A percentile compares a stretch with the other conserved stretches of the same genome.
phyloP scores from a whole-genome alignment of 106 monocot species.

The Allium sativum region DNA sequence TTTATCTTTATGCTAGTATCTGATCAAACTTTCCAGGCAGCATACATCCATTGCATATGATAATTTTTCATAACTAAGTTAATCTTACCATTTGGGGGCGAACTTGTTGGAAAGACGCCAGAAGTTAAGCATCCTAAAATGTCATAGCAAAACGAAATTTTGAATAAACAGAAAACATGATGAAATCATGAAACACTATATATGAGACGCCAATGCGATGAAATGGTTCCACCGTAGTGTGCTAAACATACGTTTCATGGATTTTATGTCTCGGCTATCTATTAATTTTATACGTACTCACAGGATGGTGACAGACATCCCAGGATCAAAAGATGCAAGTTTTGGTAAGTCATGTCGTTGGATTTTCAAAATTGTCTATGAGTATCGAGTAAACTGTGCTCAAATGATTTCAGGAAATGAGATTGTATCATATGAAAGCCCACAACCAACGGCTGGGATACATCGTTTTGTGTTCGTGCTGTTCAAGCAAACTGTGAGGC shows the following conservation, averaged over 20 bases:
- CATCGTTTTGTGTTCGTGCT: conserved; percentile 34
- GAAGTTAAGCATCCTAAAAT: no score
- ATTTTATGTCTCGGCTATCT: no score
- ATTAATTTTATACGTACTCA: not conserved
- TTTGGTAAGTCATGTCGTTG: conserved; percentile 35
- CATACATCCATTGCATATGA: no score
- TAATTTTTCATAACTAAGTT: no score
- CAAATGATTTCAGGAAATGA: conserved; percentile 21
- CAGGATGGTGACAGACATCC: conserved; percentile 83
- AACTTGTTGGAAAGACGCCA: no score
- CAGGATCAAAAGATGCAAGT: conserved; percentile 38
- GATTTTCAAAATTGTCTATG: not conserved
- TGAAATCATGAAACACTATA: not conserved
- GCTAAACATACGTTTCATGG: no score
- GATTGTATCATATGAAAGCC: conserved; percentile 34
- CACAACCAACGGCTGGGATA: conserved; percentile 33
- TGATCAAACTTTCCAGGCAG: no score
- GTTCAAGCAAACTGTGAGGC: conserved; percentile 20
- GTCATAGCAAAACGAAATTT: not conserved
- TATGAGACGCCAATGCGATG: not conserved
- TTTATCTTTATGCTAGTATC: no score
- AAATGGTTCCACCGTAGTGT: not conserved
- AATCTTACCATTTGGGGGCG: no score
- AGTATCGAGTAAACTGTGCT: not conserved
- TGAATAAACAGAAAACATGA: not conserved